Evolutionary conservation across 2,329 filamentous ascomycete species (phyloP).

Genomic region (Aureobasidium musti): DNA sequence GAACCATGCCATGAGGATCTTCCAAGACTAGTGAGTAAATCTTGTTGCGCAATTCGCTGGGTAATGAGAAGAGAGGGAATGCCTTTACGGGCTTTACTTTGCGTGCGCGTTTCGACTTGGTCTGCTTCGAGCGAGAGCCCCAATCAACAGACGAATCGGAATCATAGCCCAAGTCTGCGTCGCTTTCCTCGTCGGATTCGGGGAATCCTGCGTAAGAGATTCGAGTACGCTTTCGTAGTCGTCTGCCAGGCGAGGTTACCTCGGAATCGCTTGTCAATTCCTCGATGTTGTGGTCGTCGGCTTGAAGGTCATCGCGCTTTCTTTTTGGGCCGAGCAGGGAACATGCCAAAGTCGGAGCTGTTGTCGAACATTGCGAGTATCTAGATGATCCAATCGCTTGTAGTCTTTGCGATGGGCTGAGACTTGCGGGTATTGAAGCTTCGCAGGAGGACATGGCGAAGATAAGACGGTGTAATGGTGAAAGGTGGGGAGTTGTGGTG

Average conservation of each 20-base stretch:
- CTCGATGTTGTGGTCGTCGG: background rate
- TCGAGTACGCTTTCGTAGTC: constrained; percentile 1
- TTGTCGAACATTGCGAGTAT: background rate
- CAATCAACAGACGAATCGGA: constrained; percentile 12
- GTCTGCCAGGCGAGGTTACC: too few species aligned
- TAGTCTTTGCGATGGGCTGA: background rate
- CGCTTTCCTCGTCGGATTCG: constrained; percentile 13
- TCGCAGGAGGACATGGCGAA: background rate
- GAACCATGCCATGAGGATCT: constrained; percentile 2
- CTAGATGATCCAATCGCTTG: background rate
- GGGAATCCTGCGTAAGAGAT: background rate
- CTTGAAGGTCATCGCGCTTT: background rate
- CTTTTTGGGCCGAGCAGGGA: constrained; percentile 3
- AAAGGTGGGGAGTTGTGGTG: background rate
- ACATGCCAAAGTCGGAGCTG: background rate
- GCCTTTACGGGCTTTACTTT: constrained; percentile 1
- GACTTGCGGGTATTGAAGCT: background rate
- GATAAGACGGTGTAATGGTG: background rate
- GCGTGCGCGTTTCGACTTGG: background rate
- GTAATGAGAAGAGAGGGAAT: constrained; percentile 25
- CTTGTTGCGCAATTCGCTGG: constrained; percentile 31
- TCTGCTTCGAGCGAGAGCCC: background rate
- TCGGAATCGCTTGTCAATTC: background rate
- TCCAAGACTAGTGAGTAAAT: constrained; percentile 27
- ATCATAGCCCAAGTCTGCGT: constrained; percentile 13